Base-by-base conservation (phyloP, 768 basidiomycete species). In the Psilocybe cubensis region DNA sequence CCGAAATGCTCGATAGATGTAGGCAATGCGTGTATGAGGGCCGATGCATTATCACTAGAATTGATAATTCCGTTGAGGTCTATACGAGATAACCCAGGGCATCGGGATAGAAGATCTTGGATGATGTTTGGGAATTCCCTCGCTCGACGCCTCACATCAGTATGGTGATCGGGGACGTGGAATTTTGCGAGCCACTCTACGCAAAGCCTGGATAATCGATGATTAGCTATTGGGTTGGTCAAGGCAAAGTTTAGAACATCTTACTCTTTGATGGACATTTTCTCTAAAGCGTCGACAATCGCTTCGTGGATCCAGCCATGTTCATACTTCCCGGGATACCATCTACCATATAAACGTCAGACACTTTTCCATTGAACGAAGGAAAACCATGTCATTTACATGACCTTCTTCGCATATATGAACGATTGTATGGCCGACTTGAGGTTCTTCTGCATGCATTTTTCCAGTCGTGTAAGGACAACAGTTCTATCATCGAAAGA, bases 391-490 rank as follows among this genome's bases (percentile, higher is more conserved):
- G 17, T 25, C 33, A 11, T 17, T 38, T 28, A 58, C 57, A 58
- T 58, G n/a, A 58, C 57, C 28, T 52, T 58, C 33, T 45, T 25
- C 14, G 47, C 42, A 10, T 38, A 31, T 18, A 44, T 44, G 20
- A 57, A 57, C 6, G 56, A 43, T n/a, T 29, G 41, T 5, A 57
- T 23, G 3, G 56, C 56, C 1, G 6, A 20, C 2, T n/a, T 28
- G 27, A 57, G 40, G 20, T 50, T 14, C n/a, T 49, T 40, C 6
- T 43, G 25, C 49, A 57, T 17, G 25, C 28, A 14, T 4, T 28
- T 11, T 29, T 51, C 47, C 23, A 49, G 28, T 18, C 23, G 47
- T 14, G 18, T 31, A 6, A 51, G 42, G 3, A 43, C 28, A 2
- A 23, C 45, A 23, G 29, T 33, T 38, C 21, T 4, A 14, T 38